phyloP scores from a whole-genome alignment of 345 rosid genomes.

The Conringia planisiliqua region DNA sequence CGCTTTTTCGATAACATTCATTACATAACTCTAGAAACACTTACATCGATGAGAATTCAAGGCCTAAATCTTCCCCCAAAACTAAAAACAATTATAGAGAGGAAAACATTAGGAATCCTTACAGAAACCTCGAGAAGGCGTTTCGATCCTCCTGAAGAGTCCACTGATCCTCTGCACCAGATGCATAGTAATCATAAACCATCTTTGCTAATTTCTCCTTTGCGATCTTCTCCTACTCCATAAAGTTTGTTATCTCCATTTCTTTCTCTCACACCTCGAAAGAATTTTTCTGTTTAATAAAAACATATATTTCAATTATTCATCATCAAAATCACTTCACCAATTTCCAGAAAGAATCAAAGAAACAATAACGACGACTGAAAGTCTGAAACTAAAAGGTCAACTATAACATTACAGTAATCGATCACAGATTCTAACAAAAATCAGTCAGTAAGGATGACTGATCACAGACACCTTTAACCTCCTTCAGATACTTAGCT shows the following conservation, averaged over 20 bases:
- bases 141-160: conserved; percentile 75
- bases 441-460: neutral
- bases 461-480: no score
- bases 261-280: no score
- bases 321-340: neutral
- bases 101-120: conserved; percentile 5
- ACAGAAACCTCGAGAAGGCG: conserved; percentile 89
- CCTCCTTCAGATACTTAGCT: no score
- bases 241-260: conserved; percentile 77
- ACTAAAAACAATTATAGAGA: neutral
- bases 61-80: conserved; percentile 71
- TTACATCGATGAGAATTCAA: no score
- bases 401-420: neutral
- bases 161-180: conserved; percentile 98
- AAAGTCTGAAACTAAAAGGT: neutral
- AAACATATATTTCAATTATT: neutral
- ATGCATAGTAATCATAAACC: conserved; percentile 88
- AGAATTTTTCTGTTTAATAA: no score
- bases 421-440: neutral
- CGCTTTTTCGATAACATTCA: neutral
- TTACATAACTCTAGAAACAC: neutral
- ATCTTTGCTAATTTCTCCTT: conserved; percentile 87
- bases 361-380: neutral
- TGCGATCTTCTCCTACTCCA: conserved; percentile 83
- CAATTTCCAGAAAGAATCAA: neutral